These are phyloP conservation scores for Ilyonectria sp. DNA, from an alignment of 2,329 filamentous ascomycete species.

Conservation along the genomic window DNA sequence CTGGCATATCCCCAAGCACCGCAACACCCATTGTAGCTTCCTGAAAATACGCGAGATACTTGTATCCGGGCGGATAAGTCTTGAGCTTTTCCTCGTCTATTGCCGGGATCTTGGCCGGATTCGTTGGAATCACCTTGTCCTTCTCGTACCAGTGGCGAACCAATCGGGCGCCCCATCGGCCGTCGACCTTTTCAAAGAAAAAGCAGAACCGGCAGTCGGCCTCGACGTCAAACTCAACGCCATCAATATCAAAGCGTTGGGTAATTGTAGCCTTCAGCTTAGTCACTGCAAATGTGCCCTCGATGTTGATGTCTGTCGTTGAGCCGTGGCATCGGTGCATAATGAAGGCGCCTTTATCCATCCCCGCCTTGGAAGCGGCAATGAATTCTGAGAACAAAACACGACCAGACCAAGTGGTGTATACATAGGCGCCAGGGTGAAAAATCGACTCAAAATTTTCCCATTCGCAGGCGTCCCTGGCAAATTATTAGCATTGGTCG, in stretches of 20 bases:
- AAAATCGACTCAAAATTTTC: constrained; percentile 66
- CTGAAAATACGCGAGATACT: constrained; percentile 62
- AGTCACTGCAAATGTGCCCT: constrained; percentile 59
- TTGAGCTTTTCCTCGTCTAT: constrained; percentile 58
- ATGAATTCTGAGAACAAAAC: constrained; percentile 59
- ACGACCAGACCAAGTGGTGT: constrained; percentile 66
- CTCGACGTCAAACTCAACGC: constrained; percentile 61
- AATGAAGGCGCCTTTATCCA: constrained; percentile 60
- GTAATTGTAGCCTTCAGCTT: constrained; percentile 68
- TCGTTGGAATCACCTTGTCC: constrained; percentile 63
- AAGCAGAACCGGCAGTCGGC: constrained; percentile 63
- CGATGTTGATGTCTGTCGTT: constrained; percentile 58
- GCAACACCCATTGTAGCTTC: constrained; percentile 62
- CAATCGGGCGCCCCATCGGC: constrained; percentile 59
- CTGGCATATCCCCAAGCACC: constrained; percentile 61
- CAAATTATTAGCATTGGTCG: neutral
- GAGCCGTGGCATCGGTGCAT: constrained; percentile 61
- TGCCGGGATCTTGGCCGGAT: constrained; percentile 58
- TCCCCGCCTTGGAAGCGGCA: constrained; percentile 55
- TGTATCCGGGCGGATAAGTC: constrained; percentile 60
- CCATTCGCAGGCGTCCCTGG: constrained; percentile 66
- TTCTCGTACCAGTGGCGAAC: constrained; percentile 68
- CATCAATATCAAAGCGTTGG: constrained; percentile 61
- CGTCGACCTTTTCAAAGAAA: constrained; percentile 59
- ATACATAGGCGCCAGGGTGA: constrained; percentile 62